Evolutionary conservation across 495 filamentous ascomycete species (phyloP), one percentile per base, ranked within the genome.

Genomic region (Penicillium mononematosum): DNA sequence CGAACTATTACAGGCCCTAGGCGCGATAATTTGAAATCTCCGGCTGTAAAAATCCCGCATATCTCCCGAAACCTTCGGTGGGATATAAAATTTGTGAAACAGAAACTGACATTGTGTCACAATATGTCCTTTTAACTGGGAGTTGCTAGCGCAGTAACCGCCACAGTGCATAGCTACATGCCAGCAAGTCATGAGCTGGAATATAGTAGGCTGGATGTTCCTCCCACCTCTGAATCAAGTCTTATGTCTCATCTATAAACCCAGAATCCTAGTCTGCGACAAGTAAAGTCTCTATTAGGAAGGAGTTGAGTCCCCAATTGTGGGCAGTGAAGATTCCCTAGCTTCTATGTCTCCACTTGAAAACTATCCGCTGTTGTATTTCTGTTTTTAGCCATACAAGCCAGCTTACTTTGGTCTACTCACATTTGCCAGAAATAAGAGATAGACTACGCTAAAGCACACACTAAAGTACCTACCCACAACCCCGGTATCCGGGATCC

Each of bases 91-190:
- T 55, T 50, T 51, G 34, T 61, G 54, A 61, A 36, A 61, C 55
- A 43, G 7, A 43, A 39, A 24, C 24, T 5, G 22, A 27, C 34
- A 25, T 55, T 46, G 17, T 31, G 20, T 32, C 31, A 45, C 19
- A 25, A n/a, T 20, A 11, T 53, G 17, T 31, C 22, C 20, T 41
- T 43, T 16, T 20, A 12, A 42, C 31, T 42, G n/a, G 27, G 9
- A 17, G n/a, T 44, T 50, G 51, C 56, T 61, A 48, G 51, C 50
- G 41, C 58, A 45, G 27, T 58, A 58, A 39, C 46, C 56, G 57
- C 56, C 29, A 62, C 29, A 49, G 16, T 61, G 60, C 57, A 53
- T 63, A 58, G 16, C 46, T 60, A 48, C 49, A 60, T 55, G 44
- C 38, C 22, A 60, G 58, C 46, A 47, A 58, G 45, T 50, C 54